A percentile compares a stretch with the other conserved stretches of the same genome.
Conservation (phyloP, 2,329 filamentous ascomycete species). For the Epichloe scottii region DNA sequence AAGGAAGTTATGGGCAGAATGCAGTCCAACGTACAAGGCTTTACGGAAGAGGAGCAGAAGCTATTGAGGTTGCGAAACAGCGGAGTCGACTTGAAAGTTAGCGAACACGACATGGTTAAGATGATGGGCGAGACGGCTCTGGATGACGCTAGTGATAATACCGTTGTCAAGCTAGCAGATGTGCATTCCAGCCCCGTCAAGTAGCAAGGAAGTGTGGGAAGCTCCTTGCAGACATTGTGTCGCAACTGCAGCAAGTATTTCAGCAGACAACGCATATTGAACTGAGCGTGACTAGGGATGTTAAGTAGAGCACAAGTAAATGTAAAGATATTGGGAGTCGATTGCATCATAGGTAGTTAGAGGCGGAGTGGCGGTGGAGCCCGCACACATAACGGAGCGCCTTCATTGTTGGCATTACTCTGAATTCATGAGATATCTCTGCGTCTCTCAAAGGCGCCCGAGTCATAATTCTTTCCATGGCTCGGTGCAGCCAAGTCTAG, state of each 20-base stretch:
- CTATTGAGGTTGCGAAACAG: slow-evolving; percentile 17
- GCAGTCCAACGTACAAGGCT: slow-evolving; percentile 22
- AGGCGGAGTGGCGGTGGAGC: too few relatives aligned
- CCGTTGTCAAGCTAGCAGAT: slow-evolving; percentile 1
- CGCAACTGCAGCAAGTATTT: slow-evolving; percentile 9
- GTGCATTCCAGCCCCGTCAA: not conserved
- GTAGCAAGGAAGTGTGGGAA: not conserved
- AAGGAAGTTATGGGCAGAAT: slow-evolving; percentile 25
- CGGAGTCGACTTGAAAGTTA: slow-evolving; percentile 16
- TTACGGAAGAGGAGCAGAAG: slow-evolving; percentile 26
- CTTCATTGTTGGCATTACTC: too few relatives aligned
- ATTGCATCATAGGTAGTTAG: not conserved
- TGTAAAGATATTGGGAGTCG: not conserved
- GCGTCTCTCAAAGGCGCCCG: too few relatives aligned
- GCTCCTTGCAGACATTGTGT: slow-evolving; percentile 9
- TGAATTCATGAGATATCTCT: too few relatives aligned
- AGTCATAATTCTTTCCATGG: too few relatives aligned
- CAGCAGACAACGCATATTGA: slow-evolving; percentile 12
- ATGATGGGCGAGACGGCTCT: slow-evolving; percentile 15
- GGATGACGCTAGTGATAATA: not conserved
- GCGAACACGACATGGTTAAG: slow-evolving; percentile 25
- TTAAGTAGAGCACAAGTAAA: not conserved
- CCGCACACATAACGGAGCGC: too few relatives aligned
- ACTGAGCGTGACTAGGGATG: slow-evolving; percentile 8
- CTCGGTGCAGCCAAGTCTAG: too few relatives aligned